A percentile compares a stretch with the other conserved stretches of the same genome.
These are phyloP conservation scores for Podila minutissima DNA, from an alignment of 192 early-diverging fungal genomes.

Conservation along the genomic window DNA sequence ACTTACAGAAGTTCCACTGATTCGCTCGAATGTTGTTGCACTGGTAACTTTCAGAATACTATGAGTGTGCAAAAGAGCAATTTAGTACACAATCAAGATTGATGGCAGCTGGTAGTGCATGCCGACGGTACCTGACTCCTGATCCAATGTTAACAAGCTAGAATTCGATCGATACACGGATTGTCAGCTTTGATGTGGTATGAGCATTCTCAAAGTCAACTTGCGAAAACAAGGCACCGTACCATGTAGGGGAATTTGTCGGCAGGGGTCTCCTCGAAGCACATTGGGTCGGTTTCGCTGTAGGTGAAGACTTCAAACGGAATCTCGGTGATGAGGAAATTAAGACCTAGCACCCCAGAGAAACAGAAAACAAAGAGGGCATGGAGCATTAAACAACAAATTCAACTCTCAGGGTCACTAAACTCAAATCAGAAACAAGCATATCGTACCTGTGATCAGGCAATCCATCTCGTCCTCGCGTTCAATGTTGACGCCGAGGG, in stretches of 20 bases:
- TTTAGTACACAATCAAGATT: background rate
- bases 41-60: slow-evolving; percentile 94
- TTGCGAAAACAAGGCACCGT: slow-evolving; percentile 1
- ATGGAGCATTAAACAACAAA: background rate
- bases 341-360: slow-evolving; percentile 70
- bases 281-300: slow-evolving; percentile 73
- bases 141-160: slow-evolving; percentile 97
- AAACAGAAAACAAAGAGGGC: slow-evolving; percentile 1
- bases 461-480: slow-evolving; percentile 97
- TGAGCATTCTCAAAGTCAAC: background rate
- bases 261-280: slow-evolving; percentile 60
- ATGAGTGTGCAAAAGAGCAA: background rate
- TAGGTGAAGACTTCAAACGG: slow-evolving; percentile 96
- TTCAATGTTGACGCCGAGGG: slow-evolving; percentile 78
- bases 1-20: slow-evolving; percentile 82
- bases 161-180: background rate
- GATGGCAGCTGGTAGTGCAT: background rate
- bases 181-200: background rate
- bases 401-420: background rate
- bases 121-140: slow-evolving; percentile 75
- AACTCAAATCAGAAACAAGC: background rate
- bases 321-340: slow-evolving; percentile 92
- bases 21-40: slow-evolving; percentile 86
- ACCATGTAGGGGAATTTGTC: slow-evolving; percentile 92
- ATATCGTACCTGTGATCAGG: slow-evolving; percentile 67